Evolutionary conservation across 2,329 filamentous ascomycete species (phyloP).

Genomic region (Aspergillus costaricaensis): DNA sequence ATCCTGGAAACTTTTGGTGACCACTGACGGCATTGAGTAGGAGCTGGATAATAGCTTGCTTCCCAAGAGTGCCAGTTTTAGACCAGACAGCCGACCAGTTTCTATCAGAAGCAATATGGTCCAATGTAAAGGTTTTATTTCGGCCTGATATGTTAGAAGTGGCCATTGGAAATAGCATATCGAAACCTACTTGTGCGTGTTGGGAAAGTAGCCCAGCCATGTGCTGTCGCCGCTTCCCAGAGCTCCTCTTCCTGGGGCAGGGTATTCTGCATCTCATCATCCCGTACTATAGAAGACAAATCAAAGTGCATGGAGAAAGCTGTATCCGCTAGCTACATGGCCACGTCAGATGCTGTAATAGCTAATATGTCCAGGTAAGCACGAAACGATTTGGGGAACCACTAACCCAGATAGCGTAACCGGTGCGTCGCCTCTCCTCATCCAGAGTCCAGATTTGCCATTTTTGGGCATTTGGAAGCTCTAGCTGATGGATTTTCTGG

Average conservation of each 20-base stretch:
- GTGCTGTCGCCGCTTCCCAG: neutral
- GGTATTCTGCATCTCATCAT: slow-evolving; percentile 1
- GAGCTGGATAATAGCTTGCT: neutral
- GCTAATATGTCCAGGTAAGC: neutral
- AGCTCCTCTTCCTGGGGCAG: neutral
- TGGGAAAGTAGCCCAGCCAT: neutral
- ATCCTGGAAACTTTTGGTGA: neutral
- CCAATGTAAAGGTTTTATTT: neutral
- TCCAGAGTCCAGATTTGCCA: neutral
- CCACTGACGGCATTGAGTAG: neutral
- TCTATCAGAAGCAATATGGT: neutral
- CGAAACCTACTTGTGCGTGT: neutral
- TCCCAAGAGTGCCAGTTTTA: neutral
- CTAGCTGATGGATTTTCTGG: neutral
- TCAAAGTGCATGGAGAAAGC: neutral
- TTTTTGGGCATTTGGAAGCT: neutral
- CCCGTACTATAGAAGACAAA: neutral
- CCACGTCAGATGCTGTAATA: neutral
- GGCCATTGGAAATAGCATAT: neutral
- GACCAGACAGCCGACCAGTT: neutral
- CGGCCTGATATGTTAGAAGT: neutral
- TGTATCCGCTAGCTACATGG: neutral
- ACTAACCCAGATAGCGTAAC: neutral
- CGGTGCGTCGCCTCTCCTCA: neutral
- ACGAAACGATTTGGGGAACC: no score